Conservation (phyloP, 345 rosid genomes). For the Eucalyptus tenuipes region DNA sequence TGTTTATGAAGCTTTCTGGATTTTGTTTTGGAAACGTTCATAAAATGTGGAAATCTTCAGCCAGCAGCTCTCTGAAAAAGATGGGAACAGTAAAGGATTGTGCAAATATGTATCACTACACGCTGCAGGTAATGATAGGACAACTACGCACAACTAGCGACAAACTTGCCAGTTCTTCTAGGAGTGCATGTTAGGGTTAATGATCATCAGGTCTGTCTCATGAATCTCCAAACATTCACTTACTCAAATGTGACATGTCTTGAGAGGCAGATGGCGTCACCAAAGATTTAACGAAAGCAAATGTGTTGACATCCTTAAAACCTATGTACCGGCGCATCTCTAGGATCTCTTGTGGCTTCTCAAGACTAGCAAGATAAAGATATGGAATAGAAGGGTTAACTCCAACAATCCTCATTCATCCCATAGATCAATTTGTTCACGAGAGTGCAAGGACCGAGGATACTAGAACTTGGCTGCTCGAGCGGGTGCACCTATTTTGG, state of each 20-base stretch:
- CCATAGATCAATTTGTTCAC: not conserved
- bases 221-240: not conserved
- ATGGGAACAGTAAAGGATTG: not conserved
- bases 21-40: not conserved
- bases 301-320: not conserved
- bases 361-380: not conserved
- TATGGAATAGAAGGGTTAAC: not conserved
- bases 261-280: not conserved
- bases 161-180: not conserved
- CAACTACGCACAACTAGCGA: not conserved
- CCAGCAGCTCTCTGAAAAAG: not conserved
- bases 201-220: not conserved
- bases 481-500: not conserved
- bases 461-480: not conserved
- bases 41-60: not conserved
- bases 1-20: not conserved
- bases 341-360: not conserved
- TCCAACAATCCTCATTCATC: not conserved
- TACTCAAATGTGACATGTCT: not conserved
- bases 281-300: not conserved
- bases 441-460: not conserved
- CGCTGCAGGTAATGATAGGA: not conserved
- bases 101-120: not conserved
- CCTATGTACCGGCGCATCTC: not conserved
- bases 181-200: not conserved